phyloP scores from a whole-genome alignment of 2,329 filamentous ascomycete genomes.

The Hymenoscyphus fraxineus region DNA sequence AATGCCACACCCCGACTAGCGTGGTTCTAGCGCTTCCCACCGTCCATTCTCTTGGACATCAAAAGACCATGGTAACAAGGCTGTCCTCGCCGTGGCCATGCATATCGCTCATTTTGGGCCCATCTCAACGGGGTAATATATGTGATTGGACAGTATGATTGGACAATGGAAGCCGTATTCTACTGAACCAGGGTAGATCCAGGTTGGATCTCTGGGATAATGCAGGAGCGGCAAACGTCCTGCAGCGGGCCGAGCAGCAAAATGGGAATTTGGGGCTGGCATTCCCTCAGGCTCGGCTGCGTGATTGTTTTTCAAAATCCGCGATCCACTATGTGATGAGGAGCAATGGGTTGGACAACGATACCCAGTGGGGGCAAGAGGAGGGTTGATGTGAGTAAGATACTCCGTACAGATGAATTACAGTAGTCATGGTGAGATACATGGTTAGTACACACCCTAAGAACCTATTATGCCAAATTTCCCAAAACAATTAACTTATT shows the following conservation, averaged over 20 bases:
- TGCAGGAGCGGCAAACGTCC: conserved; percentile 21
- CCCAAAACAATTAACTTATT: too few species aligned
- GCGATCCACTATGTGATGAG: not conserved
- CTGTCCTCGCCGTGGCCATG: not conserved
- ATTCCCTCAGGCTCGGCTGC: conserved; percentile 8
- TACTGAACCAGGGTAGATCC: conserved; percentile 6
- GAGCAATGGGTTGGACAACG: not conserved
- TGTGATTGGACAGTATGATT: conserved; percentile 4
- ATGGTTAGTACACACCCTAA: too few species aligned
- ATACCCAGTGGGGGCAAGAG: not conserved
- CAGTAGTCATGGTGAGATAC: too few species aligned
- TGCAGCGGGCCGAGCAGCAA: conserved; percentile 32
- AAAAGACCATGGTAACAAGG: not conserved
- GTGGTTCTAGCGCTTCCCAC: conserved; percentile 16
- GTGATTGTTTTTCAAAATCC: not conserved
- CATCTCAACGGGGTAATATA: conserved; percentile 4
- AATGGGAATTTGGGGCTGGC: not conserved
- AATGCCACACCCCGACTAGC: conserved; percentile 4
- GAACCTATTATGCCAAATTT: too few species aligned
- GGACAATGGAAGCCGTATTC: not conserved
- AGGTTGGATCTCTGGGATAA: conserved; percentile 7
- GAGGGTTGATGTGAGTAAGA: not conserved
- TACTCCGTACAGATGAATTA: not conserved
- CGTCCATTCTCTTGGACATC: conserved; percentile 25
- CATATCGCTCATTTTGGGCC: conserved; percentile 16